phyloP scores from a whole-genome alignment of 2,329 filamentous ascomycete species.

The Arthroderma uncinatum region DNA sequence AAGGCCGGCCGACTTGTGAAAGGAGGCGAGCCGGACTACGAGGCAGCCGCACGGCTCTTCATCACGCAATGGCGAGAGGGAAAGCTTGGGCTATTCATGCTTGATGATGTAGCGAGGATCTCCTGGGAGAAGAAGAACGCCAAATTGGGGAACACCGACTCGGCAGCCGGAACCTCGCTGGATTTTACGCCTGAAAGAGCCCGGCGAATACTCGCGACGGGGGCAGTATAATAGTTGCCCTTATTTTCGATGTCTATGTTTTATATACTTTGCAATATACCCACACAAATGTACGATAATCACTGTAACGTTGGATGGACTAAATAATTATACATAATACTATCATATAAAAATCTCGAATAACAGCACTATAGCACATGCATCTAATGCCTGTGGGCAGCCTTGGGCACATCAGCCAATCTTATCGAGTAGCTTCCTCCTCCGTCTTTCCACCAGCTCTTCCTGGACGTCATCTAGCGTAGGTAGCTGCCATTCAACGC shows the following conservation, averaged over 20 bases:
- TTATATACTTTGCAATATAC: slow-evolving; percentile 1
- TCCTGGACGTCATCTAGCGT: slow-evolving; percentile 87
- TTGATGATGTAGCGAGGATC: slow-evolving; percentile 62
- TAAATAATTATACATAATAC: slow-evolving; percentile 18
- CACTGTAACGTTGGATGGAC: background rate
- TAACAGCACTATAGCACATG: background rate
- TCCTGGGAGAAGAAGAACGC: slow-evolving; percentile 21
- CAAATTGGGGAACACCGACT: background rate
- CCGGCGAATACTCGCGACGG: background rate
- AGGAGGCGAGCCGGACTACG: slow-evolving; percentile 58
- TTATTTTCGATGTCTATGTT: background rate
- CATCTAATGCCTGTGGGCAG: background rate
- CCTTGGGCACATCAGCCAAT: slow-evolving; percentile 36
- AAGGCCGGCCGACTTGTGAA: slow-evolving; percentile 66
- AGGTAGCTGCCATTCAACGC: slow-evolving; percentile 69
- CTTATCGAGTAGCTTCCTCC: slow-evolving; percentile 74
- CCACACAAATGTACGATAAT: background rate
- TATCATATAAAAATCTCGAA: background rate
- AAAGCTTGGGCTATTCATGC: slow-evolving; percentile 59
- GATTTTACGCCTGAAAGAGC: background rate
- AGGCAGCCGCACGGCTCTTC: slow-evolving; percentile 66
- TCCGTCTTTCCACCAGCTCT: slow-evolving; percentile 77
- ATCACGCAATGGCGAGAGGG: slow-evolving; percentile 74
- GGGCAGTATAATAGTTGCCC: background rate
- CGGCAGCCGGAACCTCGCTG: background rate